Conservation (phyloP, 2,329 filamentous ascomycete genomes). For the Metarhizium sp. region DNA sequence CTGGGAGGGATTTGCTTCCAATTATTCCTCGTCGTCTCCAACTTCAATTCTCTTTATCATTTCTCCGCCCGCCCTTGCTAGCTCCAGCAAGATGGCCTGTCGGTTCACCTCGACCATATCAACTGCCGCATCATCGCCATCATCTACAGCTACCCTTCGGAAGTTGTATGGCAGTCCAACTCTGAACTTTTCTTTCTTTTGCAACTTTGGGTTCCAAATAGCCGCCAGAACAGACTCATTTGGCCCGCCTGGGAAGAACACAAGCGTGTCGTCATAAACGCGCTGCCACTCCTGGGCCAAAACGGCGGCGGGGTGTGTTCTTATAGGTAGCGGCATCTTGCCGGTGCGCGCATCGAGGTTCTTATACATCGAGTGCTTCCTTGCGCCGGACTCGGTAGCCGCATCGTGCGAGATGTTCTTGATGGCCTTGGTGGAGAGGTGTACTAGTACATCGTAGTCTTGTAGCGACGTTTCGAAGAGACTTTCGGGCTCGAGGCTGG, state of each 20-base stretch:
- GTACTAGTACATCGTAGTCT: conserved; percentile 83
- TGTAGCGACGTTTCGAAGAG: conserved; percentile 65
- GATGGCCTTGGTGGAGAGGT: conserved; percentile 49
- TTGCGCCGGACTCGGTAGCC: conserved; percentile 24
- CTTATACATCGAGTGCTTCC: conserved; percentile 57
- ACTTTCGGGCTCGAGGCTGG: conserved; percentile 35
- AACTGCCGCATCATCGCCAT: conserved; percentile 25
- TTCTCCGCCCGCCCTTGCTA: conserved; percentile 57
- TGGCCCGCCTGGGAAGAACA: conserved; percentile 69
- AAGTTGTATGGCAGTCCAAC: conserved; percentile 60
- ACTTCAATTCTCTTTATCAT: conserved; percentile 60
- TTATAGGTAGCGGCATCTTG: conserved; percentile 34
- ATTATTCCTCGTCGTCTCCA: conserved; percentile 9
- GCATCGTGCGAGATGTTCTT: conserved; percentile 30
- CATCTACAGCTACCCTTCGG: conserved; percentile 11
- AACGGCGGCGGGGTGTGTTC: conserved; percentile 50
- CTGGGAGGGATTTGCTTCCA: background rate
- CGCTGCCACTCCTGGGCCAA: conserved; percentile 59
- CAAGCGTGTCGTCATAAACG: conserved; percentile 57
- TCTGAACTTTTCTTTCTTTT: conserved; percentile 50
- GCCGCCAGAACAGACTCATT: conserved; percentile 46
- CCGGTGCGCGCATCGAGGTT: conserved; percentile 61
- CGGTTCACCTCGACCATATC: conserved; percentile 55
- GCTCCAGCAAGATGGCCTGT: conserved; percentile 60
- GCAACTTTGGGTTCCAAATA: conserved; percentile 48